These are phyloP conservation scores for Cytospora leucostoma DNA, from an alignment of 2,329 filamentous ascomycete genomes.

Conservation along the genomic window DNA sequence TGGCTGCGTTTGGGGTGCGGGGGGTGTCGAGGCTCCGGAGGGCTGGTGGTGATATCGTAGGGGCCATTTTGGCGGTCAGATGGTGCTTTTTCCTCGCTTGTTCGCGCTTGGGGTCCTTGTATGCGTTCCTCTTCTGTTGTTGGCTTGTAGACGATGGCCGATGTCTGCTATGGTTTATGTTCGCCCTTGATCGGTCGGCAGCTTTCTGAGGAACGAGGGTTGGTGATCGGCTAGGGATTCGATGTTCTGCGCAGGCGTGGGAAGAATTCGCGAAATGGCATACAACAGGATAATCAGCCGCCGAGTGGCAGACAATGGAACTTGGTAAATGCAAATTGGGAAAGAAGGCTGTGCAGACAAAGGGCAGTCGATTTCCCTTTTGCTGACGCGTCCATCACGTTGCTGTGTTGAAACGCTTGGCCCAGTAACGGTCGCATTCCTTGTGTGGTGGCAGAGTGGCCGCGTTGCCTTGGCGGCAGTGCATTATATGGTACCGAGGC, in stretches of 20 bases:
- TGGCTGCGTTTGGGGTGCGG: conserved; percentile 6
- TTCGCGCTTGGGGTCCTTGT: neutral
- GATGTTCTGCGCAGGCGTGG: neutral
- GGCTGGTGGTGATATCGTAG: neutral
- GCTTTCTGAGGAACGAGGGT: neutral
- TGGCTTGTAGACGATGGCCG: neutral
- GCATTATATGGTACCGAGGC: no score
- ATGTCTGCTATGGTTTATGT: neutral
- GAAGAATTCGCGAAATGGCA: neutral
- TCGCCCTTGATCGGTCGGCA: neutral
- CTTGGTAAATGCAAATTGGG: neutral
- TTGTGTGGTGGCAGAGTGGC: neutral
- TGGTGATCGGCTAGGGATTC: neutral
- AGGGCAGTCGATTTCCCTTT: conserved; percentile 1
- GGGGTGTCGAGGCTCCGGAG: conserved; percentile 21
- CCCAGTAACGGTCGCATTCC: conserved; percentile 13
- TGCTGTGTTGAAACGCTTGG: conserved; percentile 5
- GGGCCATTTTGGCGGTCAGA: conserved; percentile 19
- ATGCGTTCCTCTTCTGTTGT: neutral
- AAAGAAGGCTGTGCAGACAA: conserved; percentile 3
- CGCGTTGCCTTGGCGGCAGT: no score
- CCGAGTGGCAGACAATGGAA: neutral
- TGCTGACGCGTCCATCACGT: conserved; percentile 14
- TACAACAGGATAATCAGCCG: neutral
- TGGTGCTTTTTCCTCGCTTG: neutral